Base-by-base conservation (phyloP, 2,329 filamentous ascomycete species). In the Orbilia brochopaga region DNA sequence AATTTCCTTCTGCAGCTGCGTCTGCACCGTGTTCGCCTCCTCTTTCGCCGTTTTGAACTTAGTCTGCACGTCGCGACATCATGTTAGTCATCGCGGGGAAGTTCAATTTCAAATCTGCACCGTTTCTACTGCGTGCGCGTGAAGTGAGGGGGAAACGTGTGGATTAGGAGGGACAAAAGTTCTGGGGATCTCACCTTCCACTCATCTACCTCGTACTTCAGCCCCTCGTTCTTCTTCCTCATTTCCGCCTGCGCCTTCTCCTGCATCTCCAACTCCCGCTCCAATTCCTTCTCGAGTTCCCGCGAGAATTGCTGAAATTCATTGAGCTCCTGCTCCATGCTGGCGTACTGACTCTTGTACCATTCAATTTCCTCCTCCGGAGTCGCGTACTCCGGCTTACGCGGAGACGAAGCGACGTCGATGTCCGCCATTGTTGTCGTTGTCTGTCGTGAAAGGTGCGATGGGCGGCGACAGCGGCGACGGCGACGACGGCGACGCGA, bases 271-370 rank as follows among this genome's bases (percentile, higher is more conserved):
- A 99, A 88, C 79, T 99, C 94, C 82, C 92, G 95, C 81, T 99
- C 94, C 59, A 99, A 83, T 80, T 97, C 94, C 53, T 89, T 87
- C 80, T 99, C 94, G 30, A 99, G 85, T 80, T 97, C 94, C 79
- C 91, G 90, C 80, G 92, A 97, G 61, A 92, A 96, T 66, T 91
- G 85, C 78, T 96, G 91, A 79, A 99, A 99, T 78, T 99, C 94
- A 74, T 90, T 64, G 86, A 73, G 99, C 86, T 80, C 99, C 94
- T 59, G 87, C 84, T 81, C 97, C 94, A 40, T 99, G 85, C 79
- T 91, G 87, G 81, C 95, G 92, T 82, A 97, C 97, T 97, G 93
- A 60, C 87, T 82, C 83, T 99, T 99, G 86, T 97, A 99, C 85
- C 94, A 97, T 67, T 88, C 85, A 58, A 99, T 84, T 73, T 92